Evolutionary conservation across 2,329 filamentous ascomycete genomes (phyloP).

Genomic region (Pestalotiopsis fici): DNA sequence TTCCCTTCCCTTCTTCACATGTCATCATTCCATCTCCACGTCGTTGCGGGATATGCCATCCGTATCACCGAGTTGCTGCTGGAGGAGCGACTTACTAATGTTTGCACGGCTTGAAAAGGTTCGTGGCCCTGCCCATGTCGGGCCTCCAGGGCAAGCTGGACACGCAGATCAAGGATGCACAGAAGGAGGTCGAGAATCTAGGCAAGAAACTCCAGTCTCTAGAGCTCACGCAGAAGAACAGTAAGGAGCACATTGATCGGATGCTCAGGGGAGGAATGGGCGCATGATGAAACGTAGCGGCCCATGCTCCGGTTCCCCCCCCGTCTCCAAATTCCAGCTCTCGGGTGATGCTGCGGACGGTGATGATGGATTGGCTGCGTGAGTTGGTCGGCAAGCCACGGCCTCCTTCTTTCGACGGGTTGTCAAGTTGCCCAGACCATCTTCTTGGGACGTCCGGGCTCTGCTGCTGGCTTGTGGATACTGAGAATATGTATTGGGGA

Average conservation of each 20-base stretch:
- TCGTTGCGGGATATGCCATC: slow-evolving; percentile 2
- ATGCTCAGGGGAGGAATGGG: slow-evolving; percentile 63
- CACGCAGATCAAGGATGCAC: slow-evolving; percentile 72
- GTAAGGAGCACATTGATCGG: slow-evolving; percentile 85
- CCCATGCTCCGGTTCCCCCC: too few species aligned
- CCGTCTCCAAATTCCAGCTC: too few species aligned
- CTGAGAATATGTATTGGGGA: too few species aligned
- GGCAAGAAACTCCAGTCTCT: slow-evolving; percentile 90
- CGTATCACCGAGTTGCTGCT: not conserved
- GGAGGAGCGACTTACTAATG: not conserved
- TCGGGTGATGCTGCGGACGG: too few species aligned
- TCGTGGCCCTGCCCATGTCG: slow-evolving; percentile 46
- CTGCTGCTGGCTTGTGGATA: too few species aligned
- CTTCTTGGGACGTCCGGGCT: too few species aligned
- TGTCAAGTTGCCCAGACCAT: too few species aligned
- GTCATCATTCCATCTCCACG: slow-evolving; percentile 8
- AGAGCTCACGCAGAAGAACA: slow-evolving; percentile 95
- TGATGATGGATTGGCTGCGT: too few species aligned
- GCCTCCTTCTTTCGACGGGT: too few species aligned
- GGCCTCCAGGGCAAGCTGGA: slow-evolving; percentile 76
- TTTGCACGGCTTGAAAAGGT: slow-evolving; percentile 1
- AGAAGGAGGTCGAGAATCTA: slow-evolving; percentile 76
- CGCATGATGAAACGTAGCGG: slow-evolving; percentile 21
- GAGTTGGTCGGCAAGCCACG: too few species aligned
- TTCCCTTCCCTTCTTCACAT: not conserved